A percentile compares a stretch with the other conserved stretches of the same genome.
These are phyloP conservation scores for Phaeosphaeriaceae sp. DNA, from an alignment of 2,329 filamentous ascomycete species.

Conservation along the genomic window DNA sequence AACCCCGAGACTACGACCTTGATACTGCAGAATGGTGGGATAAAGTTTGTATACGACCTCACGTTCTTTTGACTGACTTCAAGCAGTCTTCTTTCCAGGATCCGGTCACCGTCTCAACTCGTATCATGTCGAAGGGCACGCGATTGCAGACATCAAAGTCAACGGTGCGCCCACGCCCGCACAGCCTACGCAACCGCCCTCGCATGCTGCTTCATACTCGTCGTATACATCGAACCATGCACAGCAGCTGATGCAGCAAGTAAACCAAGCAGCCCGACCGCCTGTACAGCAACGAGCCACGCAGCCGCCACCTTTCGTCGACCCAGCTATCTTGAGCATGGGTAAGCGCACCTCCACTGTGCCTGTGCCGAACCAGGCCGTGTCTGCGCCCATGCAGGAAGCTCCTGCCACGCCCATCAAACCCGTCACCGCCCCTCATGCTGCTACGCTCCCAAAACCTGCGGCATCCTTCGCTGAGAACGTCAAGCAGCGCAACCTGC, in stretches of 20 bases:
- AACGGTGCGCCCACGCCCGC: constrained; percentile 38
- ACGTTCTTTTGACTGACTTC: constrained; percentile 4
- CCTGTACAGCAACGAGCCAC: constrained; percentile 30
- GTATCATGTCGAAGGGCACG: constrained; percentile 65
- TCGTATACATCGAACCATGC: constrained; percentile 28
- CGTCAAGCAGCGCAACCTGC: constrained; percentile 35
- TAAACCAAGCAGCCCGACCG: constrained; percentile 22
- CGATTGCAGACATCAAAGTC: constrained; percentile 68
- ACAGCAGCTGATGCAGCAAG: constrained; percentile 19
- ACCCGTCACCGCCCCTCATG: constrained; percentile 43
- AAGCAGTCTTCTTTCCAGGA: constrained; percentile 61
- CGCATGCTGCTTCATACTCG: constrained; percentile 22
- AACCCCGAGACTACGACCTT: constrained; percentile 69
- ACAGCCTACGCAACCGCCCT: constrained; percentile 24
- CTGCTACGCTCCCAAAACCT: constrained; percentile 45
- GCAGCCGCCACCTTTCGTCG: constrained; percentile 65
- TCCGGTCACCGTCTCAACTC: constrained; percentile 61
- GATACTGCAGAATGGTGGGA: constrained; percentile 73
- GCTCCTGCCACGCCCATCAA: constrained; percentile 55
- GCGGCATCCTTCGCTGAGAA: constrained; percentile 49
- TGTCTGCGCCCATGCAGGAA: constrained; percentile 40
- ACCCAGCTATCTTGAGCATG: constrained; percentile 83
- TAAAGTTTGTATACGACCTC: neutral
- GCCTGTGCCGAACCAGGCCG: constrained; percentile 24
- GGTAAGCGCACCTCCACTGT: constrained; percentile 46